Evolutionary conservation across 352 stramenopile genomes (phyloP), one percentile per base, ranked within the genome.

Genomic region (Phytophthora palmivora): DNA sequence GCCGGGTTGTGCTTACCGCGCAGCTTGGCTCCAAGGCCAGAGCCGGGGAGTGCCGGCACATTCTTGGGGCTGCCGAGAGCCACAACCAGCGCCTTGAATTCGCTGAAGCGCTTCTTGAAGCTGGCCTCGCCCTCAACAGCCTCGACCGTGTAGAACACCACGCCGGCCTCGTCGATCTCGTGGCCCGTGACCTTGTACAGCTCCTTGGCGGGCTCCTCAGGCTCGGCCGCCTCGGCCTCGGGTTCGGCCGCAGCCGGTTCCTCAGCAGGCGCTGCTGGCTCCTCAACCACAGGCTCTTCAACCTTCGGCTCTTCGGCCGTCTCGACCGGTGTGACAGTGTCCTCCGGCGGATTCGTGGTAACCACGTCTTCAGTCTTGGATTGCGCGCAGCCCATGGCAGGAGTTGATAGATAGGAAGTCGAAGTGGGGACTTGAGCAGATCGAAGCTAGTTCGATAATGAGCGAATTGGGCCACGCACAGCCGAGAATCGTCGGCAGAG

Each of bases 91-190:
- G 68, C 55, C 75, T 94, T 94, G 57, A 95, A 95, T 58, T 94
- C 87, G 55, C 84, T 91, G 70, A 79, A 93, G 61, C 84, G 84
- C 65, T 85, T 89, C 67, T 92, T 89, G 47, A 88, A 66, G 22
- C 49, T 49, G 11, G 12, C 53, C 4, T 74, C 64, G 39, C 68
- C 67, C 24, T 88, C 70, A 0, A 46, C 51, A 2, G 75, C 30
- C 48, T 89, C 72, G 24, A 95, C 51, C 10, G 73, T 58, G 82
- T 95, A 95, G 45, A 79, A 89, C 2, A 93, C 87, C 6, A 91
- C 69, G 22, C 84, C 82, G 2, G 74, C 41, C 9, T 87, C 79
- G 15, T 81, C 76, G 72, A 95, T 85, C 26, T 77, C 84, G 52
- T 86, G 63, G 49, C 76, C 80, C 39, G 38, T 89, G 55, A 91